These are phyloP conservation scores for Ogataea sp. DNA, from an alignment of 805 yeast genomes.

Conservation along the genomic window DNA sequence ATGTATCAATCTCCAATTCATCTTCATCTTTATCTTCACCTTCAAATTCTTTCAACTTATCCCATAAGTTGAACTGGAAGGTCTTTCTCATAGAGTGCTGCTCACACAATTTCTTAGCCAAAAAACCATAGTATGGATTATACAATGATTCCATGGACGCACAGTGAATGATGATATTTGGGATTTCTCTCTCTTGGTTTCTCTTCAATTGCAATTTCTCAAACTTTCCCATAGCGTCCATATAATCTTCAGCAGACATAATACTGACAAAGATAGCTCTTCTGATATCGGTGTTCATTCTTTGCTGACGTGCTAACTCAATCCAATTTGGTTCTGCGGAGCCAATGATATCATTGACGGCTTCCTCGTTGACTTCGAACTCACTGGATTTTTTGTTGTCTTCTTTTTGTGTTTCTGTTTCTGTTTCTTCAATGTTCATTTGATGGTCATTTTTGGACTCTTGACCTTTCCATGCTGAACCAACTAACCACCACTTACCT, in stretches of 20 bases:
- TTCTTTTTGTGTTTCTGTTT: constrained; percentile 3
- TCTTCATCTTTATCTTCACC: constrained; percentile 38
- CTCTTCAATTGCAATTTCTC: constrained; percentile 74
- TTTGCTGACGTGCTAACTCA: constrained; percentile 72
- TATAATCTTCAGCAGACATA: constrained; percentile 90
- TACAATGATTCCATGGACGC: constrained; percentile 72
- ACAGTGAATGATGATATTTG: constrained; percentile 80
- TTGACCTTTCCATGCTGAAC: constrained; percentile 92
- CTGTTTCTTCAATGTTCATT: constrained; percentile 4
- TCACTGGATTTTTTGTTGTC: too few species aligned
- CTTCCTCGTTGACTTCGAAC: constrained; percentile 30
- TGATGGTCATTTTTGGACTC: constrained; percentile 10
- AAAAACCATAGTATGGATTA: constrained; percentile 83
- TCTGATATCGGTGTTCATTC: constrained; percentile 95
- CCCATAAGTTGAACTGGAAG: constrained; percentile 89
- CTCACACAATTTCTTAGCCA: constrained; percentile 71
- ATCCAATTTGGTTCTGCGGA: constrained; percentile 80
- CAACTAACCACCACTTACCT: constrained; percentile 99
- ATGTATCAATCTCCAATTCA: constrained; percentile 24
- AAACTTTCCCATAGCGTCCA: constrained; percentile 77
- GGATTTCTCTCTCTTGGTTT: constrained; percentile 80
- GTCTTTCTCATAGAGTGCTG: constrained; percentile 71
- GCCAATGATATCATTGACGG: constrained; percentile 55
- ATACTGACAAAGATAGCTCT: constrained; percentile 89
- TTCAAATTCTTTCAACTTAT: constrained; percentile 65